phyloP scores from a whole-genome alignment of 495 filamentous ascomycete genomes.

The Aspergillus affinis region DNA sequence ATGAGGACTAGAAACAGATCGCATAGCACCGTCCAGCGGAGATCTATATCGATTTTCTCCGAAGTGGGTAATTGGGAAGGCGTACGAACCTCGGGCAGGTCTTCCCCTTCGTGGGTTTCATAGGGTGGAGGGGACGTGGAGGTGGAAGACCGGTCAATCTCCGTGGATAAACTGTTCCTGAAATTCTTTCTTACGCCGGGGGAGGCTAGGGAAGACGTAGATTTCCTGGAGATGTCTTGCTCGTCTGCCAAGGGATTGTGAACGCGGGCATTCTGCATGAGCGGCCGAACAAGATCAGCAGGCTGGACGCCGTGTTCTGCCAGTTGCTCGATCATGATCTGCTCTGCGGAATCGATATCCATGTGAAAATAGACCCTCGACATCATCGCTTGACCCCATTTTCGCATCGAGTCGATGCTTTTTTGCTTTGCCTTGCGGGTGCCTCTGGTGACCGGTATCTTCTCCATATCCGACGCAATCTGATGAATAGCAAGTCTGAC shows the following conservation, averaged over 20 bases:
- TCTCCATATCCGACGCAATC: constrained; percentile 69
- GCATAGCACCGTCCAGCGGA: constrained; percentile 96
- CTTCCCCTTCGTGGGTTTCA: constrained; percentile 64
- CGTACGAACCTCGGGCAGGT: constrained; percentile 71
- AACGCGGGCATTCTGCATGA: constrained; percentile 93
- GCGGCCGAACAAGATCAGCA: constrained; percentile 72
- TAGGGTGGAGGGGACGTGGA: constrained; percentile 68
- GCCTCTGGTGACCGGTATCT: constrained; percentile 49
- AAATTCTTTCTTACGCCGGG: constrained; percentile 28
- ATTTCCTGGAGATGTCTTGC: constrained; percentile 25
- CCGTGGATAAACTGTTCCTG: constrained; percentile 28
- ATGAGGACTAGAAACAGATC: constrained; percentile 94
- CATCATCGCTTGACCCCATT: constrained; percentile 99
- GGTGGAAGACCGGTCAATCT: constrained; percentile 31
- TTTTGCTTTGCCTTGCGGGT: constrained; percentile 68
- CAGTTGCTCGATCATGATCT: constrained; percentile 98
- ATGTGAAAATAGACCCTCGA: constrained; percentile 89
- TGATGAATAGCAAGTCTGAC: constrained; percentile 72
- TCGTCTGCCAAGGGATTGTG: constrained; percentile 82
- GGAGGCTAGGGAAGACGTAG: constrained; percentile 30
- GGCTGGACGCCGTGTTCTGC: constrained; percentile 87
- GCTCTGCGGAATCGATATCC: constrained; percentile 86
- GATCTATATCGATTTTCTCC: constrained; percentile 87
- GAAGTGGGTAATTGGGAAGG: constrained; percentile 79
- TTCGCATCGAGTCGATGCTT: constrained; percentile 75